Conservation (phyloP, 2,329 filamentous ascomycete species). For the Stemphylium lycopersici region DNA sequence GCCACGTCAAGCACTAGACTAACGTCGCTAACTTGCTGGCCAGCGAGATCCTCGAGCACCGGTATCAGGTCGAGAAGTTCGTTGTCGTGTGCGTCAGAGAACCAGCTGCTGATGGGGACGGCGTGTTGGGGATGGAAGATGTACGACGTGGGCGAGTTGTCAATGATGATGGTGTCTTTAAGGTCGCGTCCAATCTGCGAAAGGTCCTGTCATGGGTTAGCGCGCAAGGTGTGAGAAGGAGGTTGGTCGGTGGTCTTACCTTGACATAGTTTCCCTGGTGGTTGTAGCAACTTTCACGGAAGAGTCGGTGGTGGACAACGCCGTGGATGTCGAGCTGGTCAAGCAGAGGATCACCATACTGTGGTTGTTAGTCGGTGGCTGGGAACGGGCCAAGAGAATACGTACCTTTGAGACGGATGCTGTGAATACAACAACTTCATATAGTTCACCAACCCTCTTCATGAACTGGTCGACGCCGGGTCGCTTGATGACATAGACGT, state of each 20-base stretch:
- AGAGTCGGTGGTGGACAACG: conserved; percentile 93
- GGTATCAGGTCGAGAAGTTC: conserved; percentile 97
- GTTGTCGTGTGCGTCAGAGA: conserved; percentile 98
- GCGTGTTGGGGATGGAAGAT: conserved; percentile 99
- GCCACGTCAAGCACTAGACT: conserved; percentile 94
- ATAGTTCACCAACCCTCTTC: conserved; percentile 96
- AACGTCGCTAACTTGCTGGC: conserved; percentile 87
- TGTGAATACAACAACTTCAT: conserved; percentile 98
- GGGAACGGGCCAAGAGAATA: not conserved
- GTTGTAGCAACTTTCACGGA: conserved; percentile 98
- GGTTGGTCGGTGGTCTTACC: conserved; percentile 45
- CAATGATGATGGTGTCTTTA: conserved; percentile 98
- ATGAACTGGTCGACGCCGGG: conserved; percentile 99
- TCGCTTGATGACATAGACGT: conserved; percentile 98
- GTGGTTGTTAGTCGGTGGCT: conserved; percentile 19
- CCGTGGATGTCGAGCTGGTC: conserved; percentile 98
- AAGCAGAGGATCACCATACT: conserved; percentile 95
- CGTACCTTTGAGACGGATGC: conserved; percentile 94
- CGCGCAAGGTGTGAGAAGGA: not conserved
- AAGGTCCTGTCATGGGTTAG: conserved; percentile 66
- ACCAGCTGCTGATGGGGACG: conserved; percentile 99
- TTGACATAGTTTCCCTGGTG: conserved; percentile 99
- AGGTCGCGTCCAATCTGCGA: conserved; percentile 96
- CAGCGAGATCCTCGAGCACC: conserved; percentile 94
- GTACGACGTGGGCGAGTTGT: conserved; percentile 98